Percentiles rank a stretch among this genome's conserved stretches.
Evolutionary conservation across 1,284 basidiomycete species (phyloP).

Genomic region (Pseudozyma hubeiensis): DNA sequence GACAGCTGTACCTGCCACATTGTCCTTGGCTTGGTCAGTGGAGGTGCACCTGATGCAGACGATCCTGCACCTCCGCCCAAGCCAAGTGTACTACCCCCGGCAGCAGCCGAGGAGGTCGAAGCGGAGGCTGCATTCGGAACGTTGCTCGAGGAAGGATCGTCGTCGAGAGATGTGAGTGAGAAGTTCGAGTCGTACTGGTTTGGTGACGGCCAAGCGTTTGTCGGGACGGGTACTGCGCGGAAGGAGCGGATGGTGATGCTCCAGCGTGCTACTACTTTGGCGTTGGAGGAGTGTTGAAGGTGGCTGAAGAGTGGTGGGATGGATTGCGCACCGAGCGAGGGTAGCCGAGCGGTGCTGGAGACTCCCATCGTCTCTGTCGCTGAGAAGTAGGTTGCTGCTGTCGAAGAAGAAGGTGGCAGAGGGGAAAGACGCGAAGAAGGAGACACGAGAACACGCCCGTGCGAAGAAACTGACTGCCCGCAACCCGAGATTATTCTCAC

Average conservation of each 20-base stretch:
- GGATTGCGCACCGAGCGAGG: constrained; percentile 43
- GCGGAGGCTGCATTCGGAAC: background rate
- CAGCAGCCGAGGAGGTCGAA: constrained; percentile 1
- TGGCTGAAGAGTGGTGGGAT: constrained; percentile 51
- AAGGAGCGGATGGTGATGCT: constrained; percentile 56
- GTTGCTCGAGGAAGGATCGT: background rate
- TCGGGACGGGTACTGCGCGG: constrained; percentile 48
- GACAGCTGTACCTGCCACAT: constrained; percentile 54
- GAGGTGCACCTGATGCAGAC: constrained; percentile 31
- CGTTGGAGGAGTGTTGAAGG: constrained; percentile 41
- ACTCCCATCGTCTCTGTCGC: constrained; percentile 35
- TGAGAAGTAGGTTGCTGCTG: background rate
- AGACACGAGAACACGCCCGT: background rate
- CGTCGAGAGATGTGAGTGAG: background rate
- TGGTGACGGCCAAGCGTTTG: constrained; percentile 36
- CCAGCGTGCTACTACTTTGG: constrained; percentile 47
- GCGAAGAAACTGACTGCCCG: background rate
- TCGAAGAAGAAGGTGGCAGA: background rate
- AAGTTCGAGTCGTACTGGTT: constrained; percentile 29
- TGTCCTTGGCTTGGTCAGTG: constrained; percentile 48
- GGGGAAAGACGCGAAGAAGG: background rate
- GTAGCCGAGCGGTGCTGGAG: constrained; percentile 44
- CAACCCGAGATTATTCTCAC: background rate
- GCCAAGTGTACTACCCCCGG: background rate
- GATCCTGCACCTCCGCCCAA: constrained; percentile 17